Percentiles rank a stretch among this genome's conserved stretches.
Evolutionary conservation across 306 rosid species (phyloP).

Genomic region (Cucurbita ficifolia): DNA sequence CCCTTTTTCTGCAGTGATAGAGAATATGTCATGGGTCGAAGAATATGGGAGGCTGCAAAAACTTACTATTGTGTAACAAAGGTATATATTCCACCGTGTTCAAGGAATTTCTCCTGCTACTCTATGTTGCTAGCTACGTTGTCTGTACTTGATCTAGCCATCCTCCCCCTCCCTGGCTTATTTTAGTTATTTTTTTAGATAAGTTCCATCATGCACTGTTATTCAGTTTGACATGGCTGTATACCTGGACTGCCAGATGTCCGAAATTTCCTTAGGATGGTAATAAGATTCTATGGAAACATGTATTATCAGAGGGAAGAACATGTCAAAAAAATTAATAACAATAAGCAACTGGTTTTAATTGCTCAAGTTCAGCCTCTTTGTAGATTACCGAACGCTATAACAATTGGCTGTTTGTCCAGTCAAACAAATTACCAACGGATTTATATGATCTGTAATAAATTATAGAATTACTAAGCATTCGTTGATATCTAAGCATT

Average conservation of each 20-base stretch:
- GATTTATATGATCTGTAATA: background rate
- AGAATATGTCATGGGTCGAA: constrained; percentile 86
- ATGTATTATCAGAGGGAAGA: background rate
- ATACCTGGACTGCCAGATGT: background rate
- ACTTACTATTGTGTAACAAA: constrained; percentile 82
- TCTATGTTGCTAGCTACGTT: background rate
- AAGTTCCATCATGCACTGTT: background rate
- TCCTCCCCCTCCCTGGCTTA: background rate
- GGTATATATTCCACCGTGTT: constrained; percentile 27
- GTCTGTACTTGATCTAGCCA: background rate
- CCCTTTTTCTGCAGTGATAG: constrained; percentile 99
- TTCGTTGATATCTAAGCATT: background rate
- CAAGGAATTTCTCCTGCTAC: background rate
- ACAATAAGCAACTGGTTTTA: too few relatives aligned
- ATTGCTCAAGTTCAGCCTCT: too few relatives aligned
- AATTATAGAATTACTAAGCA: background rate
- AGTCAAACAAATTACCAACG: background rate
- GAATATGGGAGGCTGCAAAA: constrained; percentile 94
- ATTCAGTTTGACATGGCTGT: background rate
- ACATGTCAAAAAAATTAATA: too few relatives aligned
- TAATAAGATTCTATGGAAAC: background rate
- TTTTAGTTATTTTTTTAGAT: background rate
- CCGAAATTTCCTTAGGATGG: background rate
- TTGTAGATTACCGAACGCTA: too few relatives aligned
- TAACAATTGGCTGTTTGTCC: too few relatives aligned